Conservation (phyloP, 2,329 filamentous ascomycete genomes). For the Keithomyces neogunnii region DNA sequence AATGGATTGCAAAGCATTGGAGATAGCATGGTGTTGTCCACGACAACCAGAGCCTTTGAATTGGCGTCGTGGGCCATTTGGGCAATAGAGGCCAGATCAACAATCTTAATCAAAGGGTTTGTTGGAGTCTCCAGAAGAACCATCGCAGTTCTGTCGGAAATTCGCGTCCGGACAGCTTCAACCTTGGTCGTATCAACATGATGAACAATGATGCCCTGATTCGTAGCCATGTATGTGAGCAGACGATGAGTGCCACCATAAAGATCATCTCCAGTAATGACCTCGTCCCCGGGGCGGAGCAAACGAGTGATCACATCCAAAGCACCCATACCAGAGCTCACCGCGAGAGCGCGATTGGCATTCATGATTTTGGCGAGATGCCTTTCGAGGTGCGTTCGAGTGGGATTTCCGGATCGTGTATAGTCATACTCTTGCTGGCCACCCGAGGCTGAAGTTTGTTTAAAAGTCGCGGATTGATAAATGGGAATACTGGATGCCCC, state of each 20-base stretch:
- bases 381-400: conserved; percentile 87
- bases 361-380: conserved; percentile 99
- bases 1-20: conserved; percentile 90
- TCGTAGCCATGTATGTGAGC: conserved; percentile 81
- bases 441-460: conserved; percentile 72
- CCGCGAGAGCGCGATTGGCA: conserved; percentile 80
- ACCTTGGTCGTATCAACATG: conserved; percentile 89
- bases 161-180: conserved; percentile 57
- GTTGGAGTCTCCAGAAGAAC: conserved; percentile 93
- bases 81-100: conserved; percentile 79
- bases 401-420: conserved; percentile 94
- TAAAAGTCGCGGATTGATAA: conserved; percentile 98
- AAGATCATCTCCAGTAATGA: conserved; percentile 92
- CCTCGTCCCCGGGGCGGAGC: conserved; percentile 86
- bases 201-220: conserved; percentile 87
- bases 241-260: conserved; percentile 94
- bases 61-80: conserved; percentile 69
- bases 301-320: conserved; percentile 92
- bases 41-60: conserved; percentile 71
- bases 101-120: conserved; percentile 96
- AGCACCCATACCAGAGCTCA: conserved; percentile 95
- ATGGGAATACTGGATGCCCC: conserved; percentile 94
- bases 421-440: conserved; percentile 92
- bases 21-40: conserved; percentile 99
- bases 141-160: conserved; percentile 83